phyloP scores from a whole-genome alignment of 352 stramenopile genomes.

The Aphanomyces euteiches region DNA sequence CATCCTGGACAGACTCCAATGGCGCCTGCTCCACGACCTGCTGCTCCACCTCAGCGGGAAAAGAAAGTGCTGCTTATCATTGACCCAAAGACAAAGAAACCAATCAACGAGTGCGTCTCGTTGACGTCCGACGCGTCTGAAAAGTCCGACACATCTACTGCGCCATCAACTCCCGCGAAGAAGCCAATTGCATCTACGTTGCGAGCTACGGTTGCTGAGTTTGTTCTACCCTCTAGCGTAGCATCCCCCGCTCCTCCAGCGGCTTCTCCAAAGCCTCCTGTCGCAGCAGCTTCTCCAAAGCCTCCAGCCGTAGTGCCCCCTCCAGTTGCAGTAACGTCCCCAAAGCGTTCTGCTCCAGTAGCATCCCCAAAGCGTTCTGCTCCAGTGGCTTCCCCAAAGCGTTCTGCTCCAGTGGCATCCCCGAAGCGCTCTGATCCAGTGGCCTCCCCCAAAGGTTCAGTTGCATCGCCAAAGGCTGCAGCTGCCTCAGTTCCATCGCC shows the following conservation, averaged over 20 bases:
- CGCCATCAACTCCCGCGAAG: conserved; percentile 30
- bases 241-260: not conserved
- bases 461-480: not conserved
- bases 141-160: conserved; percentile 15
- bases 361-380: conserved; percentile 10
- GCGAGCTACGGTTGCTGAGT: not conserved
- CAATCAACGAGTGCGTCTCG: conserved; percentile 37
- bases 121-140: conserved; percentile 34
- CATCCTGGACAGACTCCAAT: conserved; percentile 2
- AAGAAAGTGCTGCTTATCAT: conserved; percentile 48
- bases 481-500: not conserved
- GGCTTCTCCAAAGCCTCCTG: not conserved
- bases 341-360: conserved; percentile 6
- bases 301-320: not conserved
- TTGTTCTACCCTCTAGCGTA: not conserved
- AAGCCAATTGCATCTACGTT: conserved; percentile 31
- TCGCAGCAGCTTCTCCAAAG: not conserved
- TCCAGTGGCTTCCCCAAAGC: conserved; percentile 33
- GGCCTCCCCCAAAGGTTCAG: conserved; percentile 31
- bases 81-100: conserved; percentile 50
- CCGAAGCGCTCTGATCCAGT: conserved; percentile 15
- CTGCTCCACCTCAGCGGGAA: conserved; percentile 36
- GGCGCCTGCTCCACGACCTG: not conserved
- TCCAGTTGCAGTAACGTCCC: not conserved
- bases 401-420: not conserved